A percentile compares a stretch with the other conserved stretches of the same genome.
These are phyloP conservation scores for Zymoseptoria crescenta DNA, from an alignment of 2,329 filamentous ascomycete genomes.

Conservation along the genomic window DNA sequence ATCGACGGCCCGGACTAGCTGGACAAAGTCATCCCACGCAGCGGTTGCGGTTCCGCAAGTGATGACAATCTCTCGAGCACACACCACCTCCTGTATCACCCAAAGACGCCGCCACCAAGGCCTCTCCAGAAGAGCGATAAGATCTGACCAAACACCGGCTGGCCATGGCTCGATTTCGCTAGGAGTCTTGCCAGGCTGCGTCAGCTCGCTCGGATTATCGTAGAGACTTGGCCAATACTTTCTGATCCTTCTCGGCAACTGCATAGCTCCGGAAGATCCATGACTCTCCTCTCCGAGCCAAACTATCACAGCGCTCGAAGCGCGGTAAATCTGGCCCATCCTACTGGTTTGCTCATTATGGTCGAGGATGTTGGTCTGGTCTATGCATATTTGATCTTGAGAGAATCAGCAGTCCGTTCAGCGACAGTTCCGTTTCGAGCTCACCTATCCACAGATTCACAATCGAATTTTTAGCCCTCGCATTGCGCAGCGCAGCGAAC, in stretches of 20 bases:
- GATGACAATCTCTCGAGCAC: constrained; percentile 13
- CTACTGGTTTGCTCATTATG: constrained; percentile 13
- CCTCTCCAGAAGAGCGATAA: constrained; percentile 10
- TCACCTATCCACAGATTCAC: constrained; percentile 13
- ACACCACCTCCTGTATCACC: constrained; percentile 10
- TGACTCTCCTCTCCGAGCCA: constrained; percentile 13
- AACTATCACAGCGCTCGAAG: constrained; percentile 12
- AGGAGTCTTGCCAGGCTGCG: constrained; percentile 8
- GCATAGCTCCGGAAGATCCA: constrained; percentile 12
- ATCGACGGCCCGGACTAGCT: constrained; percentile 9
- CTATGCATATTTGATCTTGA: constrained; percentile 14
- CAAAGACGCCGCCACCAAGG: constrained; percentile 14
- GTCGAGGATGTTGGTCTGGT: constrained; percentile 13
- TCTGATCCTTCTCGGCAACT: constrained; percentile 10
- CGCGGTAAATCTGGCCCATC: constrained; percentile 14
- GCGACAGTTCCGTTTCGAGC: not conserved
- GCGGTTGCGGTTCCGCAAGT: constrained; percentile 11
- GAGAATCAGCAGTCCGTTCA: not conserved
- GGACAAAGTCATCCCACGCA: constrained; percentile 14
- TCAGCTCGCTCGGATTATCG: constrained; percentile 9
- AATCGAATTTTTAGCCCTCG: constrained; percentile 6
- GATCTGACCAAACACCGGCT: constrained; percentile 11
- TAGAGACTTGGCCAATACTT: constrained; percentile 12
- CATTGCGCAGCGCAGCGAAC: constrained; percentile 13
- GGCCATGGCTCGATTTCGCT: constrained; percentile 10